Percentiles rank a stretch among this genome's conserved stretches.
phyloP scores from a whole-genome alignment of 352 stramenopile species.

The Phytophthora fragariae region DNA sequence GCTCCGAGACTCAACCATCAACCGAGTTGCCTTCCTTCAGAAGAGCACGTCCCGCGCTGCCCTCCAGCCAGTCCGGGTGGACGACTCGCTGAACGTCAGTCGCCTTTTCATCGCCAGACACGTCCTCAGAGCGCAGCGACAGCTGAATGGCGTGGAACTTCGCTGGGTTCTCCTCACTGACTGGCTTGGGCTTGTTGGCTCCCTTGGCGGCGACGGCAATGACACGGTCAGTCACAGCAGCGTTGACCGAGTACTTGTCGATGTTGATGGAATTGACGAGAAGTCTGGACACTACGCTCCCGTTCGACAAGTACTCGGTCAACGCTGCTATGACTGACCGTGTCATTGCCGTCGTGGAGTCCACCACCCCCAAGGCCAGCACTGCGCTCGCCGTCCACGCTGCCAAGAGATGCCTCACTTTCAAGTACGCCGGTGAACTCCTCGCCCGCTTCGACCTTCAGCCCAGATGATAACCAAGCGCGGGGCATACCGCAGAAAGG shows the following conservation, averaged over 20 bases:
- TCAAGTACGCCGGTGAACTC: too few species aligned
- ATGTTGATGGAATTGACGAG: conserved; percentile 20
- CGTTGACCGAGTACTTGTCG: conserved; percentile 81
- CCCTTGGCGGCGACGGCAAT: conserved; percentile 77
- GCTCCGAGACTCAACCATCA: conserved; percentile 78
- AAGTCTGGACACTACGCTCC: too few species aligned
- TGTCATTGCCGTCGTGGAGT: too few species aligned
- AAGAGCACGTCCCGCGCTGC: conserved; percentile 72
- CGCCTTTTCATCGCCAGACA: conserved; percentile 41
- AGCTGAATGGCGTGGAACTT: conserved; percentile 80
- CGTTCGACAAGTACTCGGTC: too few species aligned
- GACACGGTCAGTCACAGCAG: conserved; percentile 70
- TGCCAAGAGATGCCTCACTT: too few species aligned
- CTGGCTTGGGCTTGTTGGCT: conserved; percentile 86
- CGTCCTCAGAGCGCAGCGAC: conserved; percentile 70
- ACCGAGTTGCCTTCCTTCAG: conserved; percentile 63
- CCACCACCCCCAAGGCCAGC: too few species aligned
- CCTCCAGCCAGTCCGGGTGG: conserved; percentile 81
- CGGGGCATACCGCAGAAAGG: too few species aligned
- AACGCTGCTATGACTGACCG: too few species aligned
- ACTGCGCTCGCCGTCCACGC: too few species aligned
- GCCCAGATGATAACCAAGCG: too few species aligned
- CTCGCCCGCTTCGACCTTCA: too few species aligned
- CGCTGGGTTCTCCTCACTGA: conserved; percentile 77
- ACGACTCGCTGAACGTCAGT: conserved; percentile 50